Base-by-base conservation (phyloP, 2,329 filamentous ascomycete genomes). In the Botrytis aclada region DNA sequence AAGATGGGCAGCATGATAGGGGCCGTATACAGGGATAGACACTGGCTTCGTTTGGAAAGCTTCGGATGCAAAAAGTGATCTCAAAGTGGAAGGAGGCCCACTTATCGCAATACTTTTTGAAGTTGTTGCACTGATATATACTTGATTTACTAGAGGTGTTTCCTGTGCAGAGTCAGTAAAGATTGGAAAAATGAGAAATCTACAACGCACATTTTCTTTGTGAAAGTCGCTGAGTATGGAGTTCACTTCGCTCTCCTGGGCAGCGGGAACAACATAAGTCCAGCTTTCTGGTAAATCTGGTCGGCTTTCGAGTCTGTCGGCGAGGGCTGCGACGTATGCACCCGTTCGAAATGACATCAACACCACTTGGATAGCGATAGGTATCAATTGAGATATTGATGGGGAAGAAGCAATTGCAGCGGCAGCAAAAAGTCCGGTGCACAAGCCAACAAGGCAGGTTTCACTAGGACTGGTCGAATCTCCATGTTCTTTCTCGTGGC, bases 201-300 rank as follows among this genome's bases (percentile, higher is more conserved):
- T 32, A 37, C 4, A 70, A 76, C 83, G 80, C 77, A 88, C 86
- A 77, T 87, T 85, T 63, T 85, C 81, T 73, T 83, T 80, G 81
- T 92, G 87, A 82, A 92, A 92, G n/a, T 85, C 83, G 61, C 81
- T 82, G 16, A 92, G 83, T 22, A 85, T 83, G 60, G 82, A 82
- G 77, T 83, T 85, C 7, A 87, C 87, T 32, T 86, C 83, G 51
- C 84, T 80, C 75, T 89, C 86, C 61, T 83, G 85, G 61, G 86
- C 83, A 62, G 85, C 86, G n/a, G 89, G 84, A 70, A 92, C 85
- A 75, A 92, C 88, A 73, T 88, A 89, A 12, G 90, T 91, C 91
- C 91, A 93, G 78, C 87, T 87, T 75, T 89, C 85, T 25, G 88
- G 87, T 56, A 79, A 79, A n/a, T 82, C 82, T 34, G 67, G 75